These are phyloP conservation scores for Trichoderma afroharzianum DNA, from an alignment of 2,329 filamentous ascomycete species.

Conservation along the genomic window DNA sequence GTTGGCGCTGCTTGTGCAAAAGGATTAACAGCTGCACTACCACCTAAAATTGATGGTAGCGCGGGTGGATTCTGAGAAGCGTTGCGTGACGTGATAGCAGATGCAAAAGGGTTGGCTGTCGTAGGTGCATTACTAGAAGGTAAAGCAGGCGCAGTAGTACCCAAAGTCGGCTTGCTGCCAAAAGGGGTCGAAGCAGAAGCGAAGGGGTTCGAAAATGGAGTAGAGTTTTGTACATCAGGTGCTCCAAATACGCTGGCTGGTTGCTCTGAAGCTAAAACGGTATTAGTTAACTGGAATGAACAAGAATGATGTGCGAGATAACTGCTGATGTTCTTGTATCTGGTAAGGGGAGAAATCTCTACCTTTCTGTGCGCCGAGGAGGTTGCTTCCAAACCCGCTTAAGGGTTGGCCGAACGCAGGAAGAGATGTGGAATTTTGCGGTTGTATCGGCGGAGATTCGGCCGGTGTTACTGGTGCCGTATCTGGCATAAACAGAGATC, in stretches of 20 bases:
- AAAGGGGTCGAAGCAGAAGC: background rate
- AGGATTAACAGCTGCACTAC: background rate
- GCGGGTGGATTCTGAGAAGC: conserved; percentile 8
- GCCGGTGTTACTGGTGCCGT: background rate
- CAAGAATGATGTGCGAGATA: background rate
- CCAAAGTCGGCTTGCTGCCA: background rate
- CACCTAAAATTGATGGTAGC: background rate
- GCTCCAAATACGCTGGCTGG: background rate
- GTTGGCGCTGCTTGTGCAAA: conserved; percentile 4
- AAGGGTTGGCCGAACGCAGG: background rate
- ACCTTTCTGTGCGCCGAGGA: conserved; percentile 4
- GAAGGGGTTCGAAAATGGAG: conserved; percentile 17
- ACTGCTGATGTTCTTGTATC: background rate
- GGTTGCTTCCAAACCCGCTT: background rate
- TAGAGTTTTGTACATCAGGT: background rate
- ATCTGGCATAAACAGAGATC: conserved; percentile 30
- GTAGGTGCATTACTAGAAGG: background rate
- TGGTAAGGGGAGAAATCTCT: background rate
- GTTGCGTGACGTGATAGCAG: background rate
- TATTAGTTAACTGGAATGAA: conserved; percentile 1
- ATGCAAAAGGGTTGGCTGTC: conserved; percentile 15
- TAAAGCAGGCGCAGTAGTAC: background rate
- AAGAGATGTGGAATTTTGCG: conserved; percentile 6
- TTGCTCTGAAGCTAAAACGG: conserved; percentile 7
- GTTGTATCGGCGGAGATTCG: background rate